These are phyloP conservation scores for Kazachstania psychrophila DNA, from an alignment of 805 yeast species.

Conservation along the genomic window DNA sequence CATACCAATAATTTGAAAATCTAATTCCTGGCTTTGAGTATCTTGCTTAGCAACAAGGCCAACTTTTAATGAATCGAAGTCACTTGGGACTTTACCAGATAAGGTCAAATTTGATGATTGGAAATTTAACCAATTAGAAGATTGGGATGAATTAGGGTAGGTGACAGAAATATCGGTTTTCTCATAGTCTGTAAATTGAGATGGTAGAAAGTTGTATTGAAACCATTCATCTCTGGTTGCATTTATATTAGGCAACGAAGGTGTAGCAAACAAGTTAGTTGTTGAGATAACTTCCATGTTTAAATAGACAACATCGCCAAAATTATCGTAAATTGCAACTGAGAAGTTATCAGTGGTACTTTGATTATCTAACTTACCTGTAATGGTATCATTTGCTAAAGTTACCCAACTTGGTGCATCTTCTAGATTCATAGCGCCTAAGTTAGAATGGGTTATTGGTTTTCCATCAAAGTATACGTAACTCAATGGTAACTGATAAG, in stretches of 20 bases:
- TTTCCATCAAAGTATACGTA: slow-evolving; percentile 57
- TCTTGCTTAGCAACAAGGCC: slow-evolving; percentile 34
- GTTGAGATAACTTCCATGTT: slow-evolving; percentile 49
- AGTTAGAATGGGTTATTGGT: slow-evolving; percentile 39
- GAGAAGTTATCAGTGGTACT: slow-evolving; percentile 35
- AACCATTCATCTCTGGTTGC: slow-evolving; percentile 61
- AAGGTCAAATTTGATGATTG: slow-evolving; percentile 54
- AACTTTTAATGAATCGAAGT: slow-evolving; percentile 35
- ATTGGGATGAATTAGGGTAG: slow-evolving; percentile 29
- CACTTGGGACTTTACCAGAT: slow-evolving; percentile 53
- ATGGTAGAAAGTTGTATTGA: slow-evolving; percentile 42
- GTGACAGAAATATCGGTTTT: slow-evolving; percentile 41
- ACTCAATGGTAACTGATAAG: slow-evolving; percentile 51
- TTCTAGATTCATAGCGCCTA: slow-evolving; percentile 42
- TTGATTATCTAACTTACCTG: slow-evolving; percentile 48
- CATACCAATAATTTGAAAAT: slow-evolving; percentile 48
- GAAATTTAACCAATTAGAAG: slow-evolving; percentile 57
- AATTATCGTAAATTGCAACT: slow-evolving; percentile 49
- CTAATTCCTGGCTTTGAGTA: slow-evolving; percentile 31
- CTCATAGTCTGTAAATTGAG: slow-evolving; percentile 48
- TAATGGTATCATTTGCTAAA: slow-evolving; percentile 36
- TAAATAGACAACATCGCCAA: slow-evolving; percentile 49
- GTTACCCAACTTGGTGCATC: slow-evolving; percentile 55
- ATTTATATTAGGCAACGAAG: slow-evolving; percentile 46
- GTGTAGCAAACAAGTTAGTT: slow-evolving; percentile 46